These are phyloP conservation scores for Dichomitus squalens DNA, from an alignment of 1,284 basidiomycete genomes.

Conservation along the genomic window DNA sequence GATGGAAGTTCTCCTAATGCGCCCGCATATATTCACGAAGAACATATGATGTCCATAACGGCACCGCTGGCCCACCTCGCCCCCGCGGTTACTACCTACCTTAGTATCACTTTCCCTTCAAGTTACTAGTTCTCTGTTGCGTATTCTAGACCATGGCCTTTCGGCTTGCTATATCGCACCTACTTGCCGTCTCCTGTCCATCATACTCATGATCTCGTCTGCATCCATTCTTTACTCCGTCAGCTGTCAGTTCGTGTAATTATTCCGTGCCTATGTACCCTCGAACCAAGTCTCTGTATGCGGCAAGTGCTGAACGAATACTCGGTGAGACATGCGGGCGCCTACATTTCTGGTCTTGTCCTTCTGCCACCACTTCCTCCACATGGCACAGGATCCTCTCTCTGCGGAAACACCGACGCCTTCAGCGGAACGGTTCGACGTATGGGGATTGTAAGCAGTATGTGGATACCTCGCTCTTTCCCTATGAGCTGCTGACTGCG, in stretches of 20 bases:
- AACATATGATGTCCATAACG: neutral
- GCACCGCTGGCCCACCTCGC: neutral
- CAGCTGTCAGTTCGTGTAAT: neutral
- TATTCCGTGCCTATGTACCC: neutral
- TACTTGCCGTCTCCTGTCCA: neutral
- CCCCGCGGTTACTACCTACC: neutral
- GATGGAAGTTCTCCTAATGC: slow-evolving; percentile 71
- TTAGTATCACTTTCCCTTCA: neutral
- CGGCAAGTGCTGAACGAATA: neutral
- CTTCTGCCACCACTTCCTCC: neutral
- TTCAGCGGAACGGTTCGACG: too few relatives aligned
- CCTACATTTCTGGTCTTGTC: neutral
- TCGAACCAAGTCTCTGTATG: neutral
- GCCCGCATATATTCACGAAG: neutral
- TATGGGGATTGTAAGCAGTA: too few relatives aligned
- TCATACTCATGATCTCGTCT: neutral
- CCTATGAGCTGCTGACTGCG: too few relatives aligned
- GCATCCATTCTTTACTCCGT: neutral
- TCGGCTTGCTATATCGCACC: neutral
- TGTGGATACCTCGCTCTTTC: too few relatives aligned
- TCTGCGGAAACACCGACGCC: neutral
- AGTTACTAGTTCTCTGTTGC: neutral
- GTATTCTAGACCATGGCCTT: neutral
- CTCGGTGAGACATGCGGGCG: neutral
- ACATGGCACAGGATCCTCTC: neutral